Conservation (phyloP, 805 yeast genomes). For the Metschnikowia lochheadii region DNA sequence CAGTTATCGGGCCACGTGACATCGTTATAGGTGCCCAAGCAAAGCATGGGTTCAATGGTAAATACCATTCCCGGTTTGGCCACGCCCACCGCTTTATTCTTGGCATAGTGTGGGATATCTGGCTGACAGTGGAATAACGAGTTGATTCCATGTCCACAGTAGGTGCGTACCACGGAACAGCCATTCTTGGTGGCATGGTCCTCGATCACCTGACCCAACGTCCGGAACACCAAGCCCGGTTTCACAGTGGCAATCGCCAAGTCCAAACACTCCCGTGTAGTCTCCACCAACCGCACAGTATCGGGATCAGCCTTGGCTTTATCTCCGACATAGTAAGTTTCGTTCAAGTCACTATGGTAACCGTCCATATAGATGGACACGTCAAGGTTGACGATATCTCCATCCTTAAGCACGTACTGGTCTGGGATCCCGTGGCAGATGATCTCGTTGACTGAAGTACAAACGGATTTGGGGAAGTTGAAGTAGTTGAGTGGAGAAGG, state of each 20-base stretch:
- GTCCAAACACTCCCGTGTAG: slow-evolving; percentile 80
- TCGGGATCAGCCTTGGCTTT: slow-evolving; percentile 77
- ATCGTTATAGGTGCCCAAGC: slow-evolving; percentile 77
- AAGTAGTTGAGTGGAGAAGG: slow-evolving; percentile 95
- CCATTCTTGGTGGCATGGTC: slow-evolving; percentile 73
- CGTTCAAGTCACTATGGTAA: slow-evolving; percentile 90
- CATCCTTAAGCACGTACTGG: slow-evolving; percentile 78
- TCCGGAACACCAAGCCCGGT: slow-evolving; percentile 88
- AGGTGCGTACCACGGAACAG: slow-evolving; percentile 84
- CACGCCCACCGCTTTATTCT: slow-evolving; percentile 87
- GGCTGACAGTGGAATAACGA: slow-evolving; percentile 87
- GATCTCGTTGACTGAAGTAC: slow-evolving; percentile 92
- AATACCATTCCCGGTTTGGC: slow-evolving; percentile 95
- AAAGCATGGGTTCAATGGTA: slow-evolving; percentile 97
- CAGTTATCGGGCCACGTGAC: slow-evolving; percentile 95
- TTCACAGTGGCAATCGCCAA: slow-evolving; percentile 79
- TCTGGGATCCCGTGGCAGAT: slow-evolving; percentile 98
- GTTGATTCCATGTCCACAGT: slow-evolving; percentile 93
- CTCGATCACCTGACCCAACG: slow-evolving; percentile 84
- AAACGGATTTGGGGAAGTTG: slow-evolving; percentile 86
- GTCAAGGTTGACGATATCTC: slow-evolving; percentile 91
- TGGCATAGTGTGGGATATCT: slow-evolving; percentile 89
- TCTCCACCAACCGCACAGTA: slow-evolving; percentile 82
- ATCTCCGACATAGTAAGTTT: slow-evolving; percentile 94
- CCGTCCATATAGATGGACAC: slow-evolving; percentile 84